Evolutionary conservation across 495 filamentous ascomycete species (phyloP).

Genomic region (Daldinia childiae): DNA sequence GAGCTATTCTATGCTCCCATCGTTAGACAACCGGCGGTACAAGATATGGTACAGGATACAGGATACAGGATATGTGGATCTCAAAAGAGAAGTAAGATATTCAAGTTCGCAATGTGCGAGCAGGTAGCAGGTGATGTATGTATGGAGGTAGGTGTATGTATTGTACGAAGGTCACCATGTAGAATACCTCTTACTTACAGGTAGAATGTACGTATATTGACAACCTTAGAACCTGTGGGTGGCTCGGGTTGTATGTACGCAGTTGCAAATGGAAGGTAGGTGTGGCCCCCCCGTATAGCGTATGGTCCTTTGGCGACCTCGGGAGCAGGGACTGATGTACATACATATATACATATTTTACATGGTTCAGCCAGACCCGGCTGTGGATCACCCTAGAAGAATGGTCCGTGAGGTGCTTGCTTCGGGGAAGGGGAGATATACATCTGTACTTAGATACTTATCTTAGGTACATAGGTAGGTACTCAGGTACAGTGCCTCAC

Average conservation of each 20-base stretch:
- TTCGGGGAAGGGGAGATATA: constrained; percentile 24
- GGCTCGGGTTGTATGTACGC: constrained; percentile 35
- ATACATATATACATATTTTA: constrained; percentile 6
- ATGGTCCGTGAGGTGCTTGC: constrained; percentile 31
- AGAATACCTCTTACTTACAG: constrained; percentile 12
- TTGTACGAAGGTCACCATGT: constrained; percentile 15
- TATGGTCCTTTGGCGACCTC: constrained; percentile 36
- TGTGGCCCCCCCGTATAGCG: constrained; percentile 31
- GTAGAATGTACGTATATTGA: constrained; percentile 1
- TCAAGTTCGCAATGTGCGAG: constrained; percentile 28
- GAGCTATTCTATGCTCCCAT: constrained; percentile 21
- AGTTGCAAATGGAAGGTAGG: constrained; percentile 45
- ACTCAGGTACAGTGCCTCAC: not conserved
- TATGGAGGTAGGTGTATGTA: constrained; percentile 13
- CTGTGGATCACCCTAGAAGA: constrained; percentile 12
- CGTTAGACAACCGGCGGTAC: constrained; percentile 21
- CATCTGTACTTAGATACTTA: not conserved
- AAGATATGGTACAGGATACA: constrained; percentile 17
- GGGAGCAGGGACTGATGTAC: constrained; percentile 39
- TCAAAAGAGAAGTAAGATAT: constrained; percentile 34
- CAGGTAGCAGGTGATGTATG: constrained; percentile 24
- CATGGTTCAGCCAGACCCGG: constrained; percentile 39
- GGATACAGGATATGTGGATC: constrained; percentile 35
- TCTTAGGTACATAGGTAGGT: constrained; percentile 10
- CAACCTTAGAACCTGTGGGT: constrained; percentile 4